phyloP scores from a whole-genome alignment of 345 rosid genomes.

The Carallia brachiata region DNA sequence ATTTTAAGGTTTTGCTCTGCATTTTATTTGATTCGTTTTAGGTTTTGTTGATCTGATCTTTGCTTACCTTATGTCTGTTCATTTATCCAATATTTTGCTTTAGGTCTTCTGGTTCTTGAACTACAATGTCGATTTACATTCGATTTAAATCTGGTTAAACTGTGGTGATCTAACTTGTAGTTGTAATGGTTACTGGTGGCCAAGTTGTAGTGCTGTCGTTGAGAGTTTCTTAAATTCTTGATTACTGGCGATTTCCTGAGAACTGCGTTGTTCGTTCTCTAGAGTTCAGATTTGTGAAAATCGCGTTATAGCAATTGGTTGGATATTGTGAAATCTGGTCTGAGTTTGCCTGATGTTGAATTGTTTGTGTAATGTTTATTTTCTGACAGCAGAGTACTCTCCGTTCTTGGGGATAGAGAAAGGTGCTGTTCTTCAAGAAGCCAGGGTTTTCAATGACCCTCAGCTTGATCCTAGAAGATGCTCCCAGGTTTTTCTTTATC shows the following conservation, averaged over 20 bases:
- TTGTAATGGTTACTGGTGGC: too few relatives aligned
- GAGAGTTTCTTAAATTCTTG: too few relatives aligned
- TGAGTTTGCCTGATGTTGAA: background rate
- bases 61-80: background rate
- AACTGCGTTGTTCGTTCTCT: too few relatives aligned
- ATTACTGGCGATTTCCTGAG: too few relatives aligned
- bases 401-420: conserved; percentile 96
- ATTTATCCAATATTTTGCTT: background rate
- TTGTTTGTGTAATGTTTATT: conserved; percentile 11
- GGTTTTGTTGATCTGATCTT: conserved; percentile 27
- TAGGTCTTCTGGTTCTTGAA: background rate
- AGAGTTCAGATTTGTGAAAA: too few relatives aligned
- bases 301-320: background rate
- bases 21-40: conserved; percentile 13
- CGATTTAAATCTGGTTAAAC: background rate
- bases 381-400: conserved; percentile 71
- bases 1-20: background rate
- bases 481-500: conserved; percentile 66
- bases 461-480: conserved; percentile 97
- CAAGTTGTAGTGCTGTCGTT: too few relatives aligned
- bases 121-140: conserved; percentile 28
- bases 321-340: background rate
- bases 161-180: too few relatives aligned
- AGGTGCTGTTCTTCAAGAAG: conserved; percentile 98
- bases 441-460: conserved; percentile 94